Percentiles rank a stretch among this genome's conserved stretches.
Conservation (phyloP, 164 flowering plant species). For the Stephania japonica region DNA sequence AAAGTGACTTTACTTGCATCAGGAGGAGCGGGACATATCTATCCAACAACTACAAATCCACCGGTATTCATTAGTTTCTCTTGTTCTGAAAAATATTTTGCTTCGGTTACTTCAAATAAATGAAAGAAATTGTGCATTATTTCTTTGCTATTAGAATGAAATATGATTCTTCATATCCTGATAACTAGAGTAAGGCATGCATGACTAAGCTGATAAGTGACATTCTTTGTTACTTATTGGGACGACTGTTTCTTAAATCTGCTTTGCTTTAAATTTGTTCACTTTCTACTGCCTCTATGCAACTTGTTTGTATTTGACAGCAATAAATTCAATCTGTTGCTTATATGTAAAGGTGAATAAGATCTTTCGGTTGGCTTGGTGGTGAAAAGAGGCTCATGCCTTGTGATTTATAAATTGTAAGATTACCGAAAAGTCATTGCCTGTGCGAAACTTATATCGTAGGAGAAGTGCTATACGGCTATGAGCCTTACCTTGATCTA, state of each 20-base stretch:
- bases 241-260: background rate
- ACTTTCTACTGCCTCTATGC: background rate
- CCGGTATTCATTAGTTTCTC: conserved; percentile 36
- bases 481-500: background rate
- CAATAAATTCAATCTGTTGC: background rate
- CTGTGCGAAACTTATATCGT: background rate
- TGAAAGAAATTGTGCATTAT: background rate
- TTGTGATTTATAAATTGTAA: background rate
- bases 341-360: background rate
- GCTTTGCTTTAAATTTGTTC: background rate
- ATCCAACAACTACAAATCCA: conserved; percentile 96
- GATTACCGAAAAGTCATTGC: background rate
- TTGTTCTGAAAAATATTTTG: background rate
- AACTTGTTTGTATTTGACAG: background rate
- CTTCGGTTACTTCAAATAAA: background rate
- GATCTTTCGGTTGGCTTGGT: background rate
- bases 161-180: background rate
- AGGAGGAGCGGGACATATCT: conserved; percentile 97
- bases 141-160: background rate
- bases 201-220: background rate
- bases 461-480: background rate
- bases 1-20: conserved; percentile 93
- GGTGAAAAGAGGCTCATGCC: background rate
- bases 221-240: background rate
- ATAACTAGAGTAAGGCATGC: background rate